Base-by-base conservation (phyloP, 768 basidiomycete species). In the Rhodotorula kratochvilovae region DNA sequence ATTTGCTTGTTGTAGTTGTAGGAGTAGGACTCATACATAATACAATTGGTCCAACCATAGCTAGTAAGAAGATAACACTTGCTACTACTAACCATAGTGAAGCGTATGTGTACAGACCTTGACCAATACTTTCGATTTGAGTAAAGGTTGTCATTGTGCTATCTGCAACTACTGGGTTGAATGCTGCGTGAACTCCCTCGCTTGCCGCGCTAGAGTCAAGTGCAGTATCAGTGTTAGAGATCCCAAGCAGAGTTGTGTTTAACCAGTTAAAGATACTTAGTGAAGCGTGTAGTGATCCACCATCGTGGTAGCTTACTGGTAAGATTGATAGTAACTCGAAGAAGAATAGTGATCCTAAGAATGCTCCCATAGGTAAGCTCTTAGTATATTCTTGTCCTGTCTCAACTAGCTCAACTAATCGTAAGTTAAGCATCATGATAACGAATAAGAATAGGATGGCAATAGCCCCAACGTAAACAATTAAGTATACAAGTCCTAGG, bases 251-350 rank as follows among this genome's bases (percentile, higher is more conserved):
- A 50, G 55, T 56, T 55, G 54, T 65, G 42, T 65, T 65, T 56
- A 65, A 25, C 63, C 63, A 65, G 55, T 65, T 65, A 65, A 65
- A 65, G 36, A 65, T 46, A 45, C 63, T 57, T 65, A 65, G 27
- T 63, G 63, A 65, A 39, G 36, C 42, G 43, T 65, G 54, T 50
- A 65, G 31, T 65, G 63, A 65, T 56, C 63, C 63, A 31, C 54
- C 63, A 42, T 65, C 63, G 42, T 65, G 53, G 55, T 65, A 53
- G 72, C 77, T 79, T 55, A 71, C 77, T 73, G 70, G 70, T 59
- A 71, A 42, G 53, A 71, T 66, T 54, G 63, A 66, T 33, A 71
- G 36, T 61, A 71, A 33, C 58, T 71, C 70, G 58, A 71, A 71
- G 58, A 71, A 71, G 58, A 71, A 66, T 61, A 66, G 42, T 43